Conservation (phyloP, 345 rosid genomes). For the Moricandia moricandioides region DNA sequence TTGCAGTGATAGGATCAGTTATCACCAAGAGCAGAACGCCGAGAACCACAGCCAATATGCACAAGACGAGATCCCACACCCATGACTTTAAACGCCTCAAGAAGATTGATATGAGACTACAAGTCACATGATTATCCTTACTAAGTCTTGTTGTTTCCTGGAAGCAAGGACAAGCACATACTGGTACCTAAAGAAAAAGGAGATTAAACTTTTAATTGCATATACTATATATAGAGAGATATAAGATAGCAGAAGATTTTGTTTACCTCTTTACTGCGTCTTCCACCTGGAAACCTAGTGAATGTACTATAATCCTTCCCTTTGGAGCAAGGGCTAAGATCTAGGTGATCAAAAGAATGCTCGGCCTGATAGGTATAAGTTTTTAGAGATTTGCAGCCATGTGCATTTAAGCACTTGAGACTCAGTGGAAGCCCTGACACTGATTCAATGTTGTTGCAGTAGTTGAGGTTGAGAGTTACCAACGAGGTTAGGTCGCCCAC, state of each 20-base stretch:
- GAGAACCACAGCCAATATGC: not conserved
- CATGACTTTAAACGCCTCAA: not conserved
- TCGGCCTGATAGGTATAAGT: not conserved
- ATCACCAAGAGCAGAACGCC: not conserved
- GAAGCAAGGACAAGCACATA: not conserved
- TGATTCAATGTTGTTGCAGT: not conserved
- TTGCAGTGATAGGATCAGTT: not conserved
- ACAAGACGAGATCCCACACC: not conserved
- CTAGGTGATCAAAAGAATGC: not conserved
- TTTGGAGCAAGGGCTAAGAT: not conserved
- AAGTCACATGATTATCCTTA: not conserved
- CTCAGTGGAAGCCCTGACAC: not conserved
- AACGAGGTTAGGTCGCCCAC: not conserved
- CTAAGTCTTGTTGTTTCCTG: not conserved
- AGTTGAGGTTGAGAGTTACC: not conserved
- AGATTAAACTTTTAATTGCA: not conserved
- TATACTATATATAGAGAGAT: not conserved
- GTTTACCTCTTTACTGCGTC: not conserved
- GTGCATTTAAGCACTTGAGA: not conserved
- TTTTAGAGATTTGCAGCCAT: not conserved
- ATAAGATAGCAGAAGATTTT: not conserved
- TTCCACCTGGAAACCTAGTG: not conserved
- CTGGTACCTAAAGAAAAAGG: not conserved
- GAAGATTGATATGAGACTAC: not conserved
- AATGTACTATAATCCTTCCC: not conserved